Conservation (phyloP, 2,329 filamentous ascomycete genomes). For the Microsporum ferrugineum region DNA sequence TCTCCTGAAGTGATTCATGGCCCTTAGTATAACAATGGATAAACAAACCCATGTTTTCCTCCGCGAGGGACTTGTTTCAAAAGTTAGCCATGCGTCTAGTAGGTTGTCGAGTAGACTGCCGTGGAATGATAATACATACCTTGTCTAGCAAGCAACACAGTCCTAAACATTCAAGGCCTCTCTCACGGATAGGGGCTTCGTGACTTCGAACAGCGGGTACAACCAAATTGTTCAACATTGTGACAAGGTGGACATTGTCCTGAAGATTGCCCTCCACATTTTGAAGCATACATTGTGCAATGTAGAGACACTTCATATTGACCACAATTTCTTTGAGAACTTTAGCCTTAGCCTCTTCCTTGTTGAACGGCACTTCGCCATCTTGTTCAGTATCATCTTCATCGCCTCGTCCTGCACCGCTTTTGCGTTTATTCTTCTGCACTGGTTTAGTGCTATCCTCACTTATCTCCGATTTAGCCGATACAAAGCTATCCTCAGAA, state of each 20-base stretch:
- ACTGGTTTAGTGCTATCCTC: slow-evolving; percentile 46
- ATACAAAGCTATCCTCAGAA: slow-evolving; percentile 77
- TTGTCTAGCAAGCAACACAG: slow-evolving; percentile 85
- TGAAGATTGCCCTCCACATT: slow-evolving; percentile 83
- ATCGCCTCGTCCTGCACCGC: slow-evolving; percentile 37
- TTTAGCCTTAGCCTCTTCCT: slow-evolving; percentile 56
- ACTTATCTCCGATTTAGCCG: slow-evolving; percentile 75
- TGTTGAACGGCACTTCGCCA: slow-evolving; percentile 42
- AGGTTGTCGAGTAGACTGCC: neutral
- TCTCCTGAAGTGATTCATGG: slow-evolving; percentile 78
- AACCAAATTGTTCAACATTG: slow-evolving; percentile 95
- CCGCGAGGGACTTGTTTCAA: slow-evolving; percentile 56
- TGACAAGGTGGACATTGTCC: slow-evolving; percentile 79
- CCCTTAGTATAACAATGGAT: slow-evolving; percentile 94
- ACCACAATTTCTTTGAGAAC: slow-evolving; percentile 75
- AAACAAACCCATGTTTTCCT: slow-evolving; percentile 85
- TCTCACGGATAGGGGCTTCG: slow-evolving; percentile 82
- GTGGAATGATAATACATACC: slow-evolving; percentile 29
- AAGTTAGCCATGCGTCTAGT: neutral
- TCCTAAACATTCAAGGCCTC: slow-evolving; percentile 78
- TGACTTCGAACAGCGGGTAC: slow-evolving; percentile 90
- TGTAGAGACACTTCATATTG: slow-evolving; percentile 96
- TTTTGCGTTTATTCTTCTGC: slow-evolving; percentile 22
- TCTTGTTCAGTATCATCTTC: slow-evolving; percentile 45
- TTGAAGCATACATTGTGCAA: slow-evolving; percentile 93